Base-by-base conservation (phyloP, 75 land plant species). In the Pinus albicaulis region DNA sequence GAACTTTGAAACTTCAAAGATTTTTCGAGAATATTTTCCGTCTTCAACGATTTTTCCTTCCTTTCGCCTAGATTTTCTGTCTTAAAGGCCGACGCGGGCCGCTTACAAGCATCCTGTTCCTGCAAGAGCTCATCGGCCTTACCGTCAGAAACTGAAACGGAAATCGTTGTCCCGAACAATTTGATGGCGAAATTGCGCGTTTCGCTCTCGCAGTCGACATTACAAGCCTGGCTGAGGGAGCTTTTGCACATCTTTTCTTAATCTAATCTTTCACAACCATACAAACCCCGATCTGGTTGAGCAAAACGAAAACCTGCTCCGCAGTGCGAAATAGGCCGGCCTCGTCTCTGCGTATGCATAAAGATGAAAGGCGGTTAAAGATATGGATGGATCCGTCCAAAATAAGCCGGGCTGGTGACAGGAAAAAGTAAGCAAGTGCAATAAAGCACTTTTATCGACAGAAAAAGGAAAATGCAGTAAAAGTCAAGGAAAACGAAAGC, bases 171-270 rank as follows among this genome's bases (percentile, higher is more conserved):
- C 2, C 74, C 74, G 34, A 72, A 72, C 34, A 72, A 26, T 55
- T 55, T 72, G 28, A 72, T 72, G 34, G 14, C 74, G 10, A 55
- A 53, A 26, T 72, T 72, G 5, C 74, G 3, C 57, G 74, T 55
- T 72, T 59, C 23, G 17, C 57, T 55, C 17, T 72, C 74, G 31
- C 34, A 55, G 53, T 72, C 23, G 20, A 20, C 23, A 23, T 19
- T 59, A 23, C 22, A 19, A 23, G 19, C 20, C 61, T 20, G 22
- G 61, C 61, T 1, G 23, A 20, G 56, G 24, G 57, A 72, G 74
- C 74, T 55, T 72, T 72, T 72, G 53, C 74, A 72, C 74, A 72
- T 72, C 16, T 72, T 72, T 52, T 14, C 61, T 59, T 7, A 23
- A 36, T 14, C 52, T 1, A n/a, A n/a, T 6, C 38, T 16, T 69